Base-by-base conservation (phyloP, 441 rosid species). In the Arabidopsis lyrata region DNA sequence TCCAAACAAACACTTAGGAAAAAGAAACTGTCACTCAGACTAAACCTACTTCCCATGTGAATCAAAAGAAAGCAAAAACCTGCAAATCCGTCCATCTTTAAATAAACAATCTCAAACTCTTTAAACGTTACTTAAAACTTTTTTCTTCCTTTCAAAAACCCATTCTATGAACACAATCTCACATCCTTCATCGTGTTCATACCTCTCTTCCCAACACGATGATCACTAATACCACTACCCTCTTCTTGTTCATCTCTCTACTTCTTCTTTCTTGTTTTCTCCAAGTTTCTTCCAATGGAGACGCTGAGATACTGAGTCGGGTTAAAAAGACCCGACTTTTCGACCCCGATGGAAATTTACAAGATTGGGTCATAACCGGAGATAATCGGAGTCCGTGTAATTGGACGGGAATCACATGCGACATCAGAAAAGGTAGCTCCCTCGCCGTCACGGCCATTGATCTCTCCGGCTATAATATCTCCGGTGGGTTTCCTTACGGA, bases 391-490 rank as follows among this genome's bases (percentile, higher is more conserved):
- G 41, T 63, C 86, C 89, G 0, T 91, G 97, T 77, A 82, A 86
- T 38, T 91, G 94, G 92, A 80, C 87, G 2, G 97, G 95, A 72
- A 66, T 89, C 45, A 42, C 77, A 38, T 91, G 95, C 71, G 81
- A 82, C 11, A 0, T 56, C 66, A 77, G 22, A 0, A 84, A 76
- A 63, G 20, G 36, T 11, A 53, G 76, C 3, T 85, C 83, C 13
- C 3, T 68, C 50, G 44, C 86, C 14, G 74, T 91, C 70, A 71
- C 80, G 0, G 35, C 73, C 2, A 77, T 77, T 0, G 84, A 91
- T 80, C 76, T 91, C 31, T 55, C 89, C 34, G 77, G 27, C 5
- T 68, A 78, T 12, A 78, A 75, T 56, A 7, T 91, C 38, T 49
- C 70, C n/a, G 93, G 97, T 5, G 73, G 63, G 1, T 89, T 88